Conservation (phyloP, 371 early-diverging fungal species). For the Rhizopus arrhizus region DNA sequence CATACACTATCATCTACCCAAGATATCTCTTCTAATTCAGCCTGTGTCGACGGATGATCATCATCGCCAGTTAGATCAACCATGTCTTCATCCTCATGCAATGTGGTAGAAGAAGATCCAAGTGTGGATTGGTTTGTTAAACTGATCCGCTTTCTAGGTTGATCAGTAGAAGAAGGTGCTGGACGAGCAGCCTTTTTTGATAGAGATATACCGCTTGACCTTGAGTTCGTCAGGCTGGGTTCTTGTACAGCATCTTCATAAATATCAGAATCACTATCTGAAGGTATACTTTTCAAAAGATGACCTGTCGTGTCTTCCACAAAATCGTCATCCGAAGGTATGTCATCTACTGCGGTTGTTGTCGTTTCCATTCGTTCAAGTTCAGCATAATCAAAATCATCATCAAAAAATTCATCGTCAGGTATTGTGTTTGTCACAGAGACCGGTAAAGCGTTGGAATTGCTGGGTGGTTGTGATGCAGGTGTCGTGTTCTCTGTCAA, state of each 20-base stretch:
- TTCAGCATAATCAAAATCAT: conserved; percentile 9
- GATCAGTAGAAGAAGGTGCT: neutral
- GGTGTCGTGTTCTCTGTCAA: neutral
- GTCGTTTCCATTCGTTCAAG: neutral
- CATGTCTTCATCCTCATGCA: neutral
- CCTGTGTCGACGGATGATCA: neutral
- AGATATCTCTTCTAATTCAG: neutral
- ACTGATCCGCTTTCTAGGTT: neutral
- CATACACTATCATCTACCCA: conserved; percentile 6
- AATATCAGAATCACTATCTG: neutral
- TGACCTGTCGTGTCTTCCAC: neutral
- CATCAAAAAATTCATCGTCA: conserved; percentile 7
- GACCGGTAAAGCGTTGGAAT: neutral
- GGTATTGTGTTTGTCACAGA: neutral
- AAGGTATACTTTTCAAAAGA: neutral
- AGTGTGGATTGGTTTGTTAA: neutral
- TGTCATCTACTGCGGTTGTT: neutral
- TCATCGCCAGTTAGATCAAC: neutral
- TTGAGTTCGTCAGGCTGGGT: neutral
- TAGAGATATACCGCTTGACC: neutral
- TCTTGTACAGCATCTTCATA: neutral
- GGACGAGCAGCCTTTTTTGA: neutral
- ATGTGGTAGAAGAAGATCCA: neutral
- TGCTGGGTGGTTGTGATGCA: neutral
- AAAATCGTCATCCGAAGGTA: neutral